A percentile compares a stretch with the other conserved stretches of the same genome.
phyloP scores from a whole-genome alignment of 2,329 filamentous ascomycete genomes.

The Byssothecium circinans region DNA sequence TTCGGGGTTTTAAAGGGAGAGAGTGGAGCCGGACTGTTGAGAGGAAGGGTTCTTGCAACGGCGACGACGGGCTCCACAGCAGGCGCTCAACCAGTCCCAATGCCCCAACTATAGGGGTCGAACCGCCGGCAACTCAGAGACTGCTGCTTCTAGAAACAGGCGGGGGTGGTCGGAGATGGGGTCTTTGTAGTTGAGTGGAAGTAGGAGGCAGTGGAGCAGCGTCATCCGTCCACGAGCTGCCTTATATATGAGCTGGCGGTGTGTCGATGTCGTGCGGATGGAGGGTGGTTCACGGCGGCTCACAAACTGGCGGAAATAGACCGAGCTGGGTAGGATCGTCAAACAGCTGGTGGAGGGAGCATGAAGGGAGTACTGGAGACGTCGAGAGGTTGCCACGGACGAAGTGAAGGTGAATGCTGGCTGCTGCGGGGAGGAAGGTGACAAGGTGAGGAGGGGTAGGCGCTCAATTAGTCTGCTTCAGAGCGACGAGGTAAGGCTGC shows the following conservation, averaged over 20 bases:
- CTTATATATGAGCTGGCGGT: slow-evolving; percentile 22
- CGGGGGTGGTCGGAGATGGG: too few relatives aligned
- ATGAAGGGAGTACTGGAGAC: too few relatives aligned
- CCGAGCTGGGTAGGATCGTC: slow-evolving; percentile 2
- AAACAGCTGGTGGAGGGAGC: neutral
- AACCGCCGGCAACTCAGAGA: too few relatives aligned
- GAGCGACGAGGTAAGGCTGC: slow-evolving; percentile 8
- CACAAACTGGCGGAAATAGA: slow-evolving; percentile 8
- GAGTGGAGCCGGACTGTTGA: neutral
- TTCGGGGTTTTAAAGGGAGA: neutral
- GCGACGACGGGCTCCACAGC: neutral
- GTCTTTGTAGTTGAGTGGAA: too few relatives aligned
- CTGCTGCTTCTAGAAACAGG: too few relatives aligned
- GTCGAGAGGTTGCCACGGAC: neutral
- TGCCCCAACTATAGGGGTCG: neutral
- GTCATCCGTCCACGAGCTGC: slow-evolving; percentile 13
- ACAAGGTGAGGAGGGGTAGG: slow-evolving; percentile 3
- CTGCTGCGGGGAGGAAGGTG: neutral
- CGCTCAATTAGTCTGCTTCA: slow-evolving; percentile 3
- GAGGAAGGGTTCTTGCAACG: neutral
- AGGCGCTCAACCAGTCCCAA: neutral
- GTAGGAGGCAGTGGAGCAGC: slow-evolving; percentile 1
- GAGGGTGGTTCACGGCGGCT: slow-evolving; percentile 22
- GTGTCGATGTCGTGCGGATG: slow-evolving; percentile 11
- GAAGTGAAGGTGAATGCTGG: neutral